Evolutionary conservation across 139 green algal genomes (phyloP).

Genomic region (Choricystis sp.): DNA sequence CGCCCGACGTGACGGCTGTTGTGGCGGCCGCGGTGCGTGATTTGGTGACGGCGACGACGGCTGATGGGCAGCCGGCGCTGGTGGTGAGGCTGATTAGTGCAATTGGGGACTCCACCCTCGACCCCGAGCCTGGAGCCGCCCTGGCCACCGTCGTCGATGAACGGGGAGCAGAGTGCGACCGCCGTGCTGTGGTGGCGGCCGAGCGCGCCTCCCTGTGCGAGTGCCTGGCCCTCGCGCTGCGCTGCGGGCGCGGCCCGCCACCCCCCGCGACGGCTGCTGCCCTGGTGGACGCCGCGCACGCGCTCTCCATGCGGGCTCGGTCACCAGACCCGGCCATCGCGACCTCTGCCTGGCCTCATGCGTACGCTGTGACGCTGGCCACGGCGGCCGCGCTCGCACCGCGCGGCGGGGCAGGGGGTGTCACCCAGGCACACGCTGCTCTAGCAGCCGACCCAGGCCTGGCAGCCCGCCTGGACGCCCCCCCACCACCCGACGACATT

Average conservation of each 20-base stretch:
- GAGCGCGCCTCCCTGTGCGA: neutral
- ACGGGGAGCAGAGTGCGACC: neutral
- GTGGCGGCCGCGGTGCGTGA: neutral
- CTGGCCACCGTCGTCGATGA: neutral
- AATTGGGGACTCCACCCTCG: no score
- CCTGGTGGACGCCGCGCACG: neutral
- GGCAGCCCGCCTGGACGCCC: neutral
- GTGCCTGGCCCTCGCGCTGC: neutral
- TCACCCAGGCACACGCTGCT: neutral
- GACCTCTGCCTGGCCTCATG: neutral
- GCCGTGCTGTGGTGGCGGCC: neutral
- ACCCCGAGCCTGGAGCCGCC: neutral
- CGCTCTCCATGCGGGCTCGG: neutral
- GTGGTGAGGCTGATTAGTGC: neutral
- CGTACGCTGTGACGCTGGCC: neutral
- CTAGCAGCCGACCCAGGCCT: neutral
- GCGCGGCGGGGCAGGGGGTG: no score
- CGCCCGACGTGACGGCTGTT: neutral
- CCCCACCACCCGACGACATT: neutral
- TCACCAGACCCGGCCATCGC: no score
- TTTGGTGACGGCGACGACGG: neutral
- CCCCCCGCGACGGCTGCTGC: no score
- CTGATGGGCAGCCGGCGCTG: neutral
- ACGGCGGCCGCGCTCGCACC: neutral
- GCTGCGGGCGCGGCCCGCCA: neutral